Base-by-base conservation (phyloP, 371 early-diverging fungal species). In the Phascolomyces articulosus region DNA sequence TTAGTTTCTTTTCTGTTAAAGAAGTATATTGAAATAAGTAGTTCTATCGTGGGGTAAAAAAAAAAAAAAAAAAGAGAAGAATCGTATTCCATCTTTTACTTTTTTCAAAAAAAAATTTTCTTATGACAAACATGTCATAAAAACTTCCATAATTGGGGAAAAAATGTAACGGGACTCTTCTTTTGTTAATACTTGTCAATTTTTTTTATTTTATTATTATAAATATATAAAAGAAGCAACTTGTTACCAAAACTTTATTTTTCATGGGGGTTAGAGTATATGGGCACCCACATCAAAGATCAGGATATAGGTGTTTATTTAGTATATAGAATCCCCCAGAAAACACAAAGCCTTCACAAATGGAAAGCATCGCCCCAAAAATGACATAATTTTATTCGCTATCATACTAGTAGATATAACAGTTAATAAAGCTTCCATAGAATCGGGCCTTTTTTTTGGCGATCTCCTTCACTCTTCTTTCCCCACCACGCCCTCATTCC, bases 361-460 rank as follows among this genome's bases (percentile, higher is more conserved):
- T 20, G 26, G 11, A 51, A 24, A 51, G 24, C 51, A 51, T 51
- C n/a, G 24, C 51, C 51, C 51, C 6, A 51, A 44, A n/a, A 51
- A 51, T 51, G 51, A 51, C 51, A 51, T 51, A 51, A 51, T 51
- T 23, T n/a, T 51, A 51, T 51, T 51, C n/a, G 51, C 51, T 51
- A n/a, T 51, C 51, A 23, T 24, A n/a, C n/a, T n/a, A n/a, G n/a
- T n/a, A n/a, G n/a, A n/a, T n/a, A n/a, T n/a, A n/a, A n/a, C n/a
- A 23, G 51, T 51, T 51, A 10, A 4, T 8, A 23, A 51, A 47
- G 6, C 11, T 34, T 9, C 34, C 34, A 34, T 34, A 34, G 11
- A 34, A n/a, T 44, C n/a, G n/a, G 51, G 23, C 11, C 26, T n/a
- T n/a, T n/a, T n/a, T n/a, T n/a, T 51, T 23, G 51, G 44, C 44